A percentile compares a stretch with the other conserved stretches of the same genome.
These are phyloP conservation scores for Linum lewisii DNA, from an alignment of 345 rosid species.

Conservation along the genomic window DNA sequence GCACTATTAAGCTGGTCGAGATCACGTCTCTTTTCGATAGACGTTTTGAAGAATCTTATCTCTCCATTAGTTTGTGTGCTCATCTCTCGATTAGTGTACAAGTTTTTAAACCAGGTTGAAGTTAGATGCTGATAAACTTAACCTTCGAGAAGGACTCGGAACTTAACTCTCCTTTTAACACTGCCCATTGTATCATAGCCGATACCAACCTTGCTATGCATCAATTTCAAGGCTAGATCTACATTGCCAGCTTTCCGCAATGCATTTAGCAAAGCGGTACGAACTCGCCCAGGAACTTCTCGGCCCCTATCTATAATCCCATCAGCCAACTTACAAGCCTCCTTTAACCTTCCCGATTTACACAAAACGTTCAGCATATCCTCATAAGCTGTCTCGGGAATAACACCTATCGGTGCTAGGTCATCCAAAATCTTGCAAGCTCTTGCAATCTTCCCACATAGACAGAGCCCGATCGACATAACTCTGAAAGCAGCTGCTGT, in stretches of 20 bases:
- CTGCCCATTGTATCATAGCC: slow-evolving; percentile 77
- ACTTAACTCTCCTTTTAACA: slow-evolving; percentile 64
- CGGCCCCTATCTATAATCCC: slow-evolving; percentile 76
- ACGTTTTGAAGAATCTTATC: too few relatives aligned
- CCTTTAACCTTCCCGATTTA: slow-evolving; percentile 66
- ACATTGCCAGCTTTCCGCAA: slow-evolving; percentile 78
- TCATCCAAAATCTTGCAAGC: slow-evolving; percentile 87
- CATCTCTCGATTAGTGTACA: too few relatives aligned
- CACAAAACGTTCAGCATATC: slow-evolving; percentile 67
- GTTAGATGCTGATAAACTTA: background rate
- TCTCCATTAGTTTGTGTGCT: too few relatives aligned
- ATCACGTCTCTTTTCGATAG: too few relatives aligned
- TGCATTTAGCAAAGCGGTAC: slow-evolving; percentile 70
- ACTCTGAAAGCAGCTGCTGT: slow-evolving; percentile 71
- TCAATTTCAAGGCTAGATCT: slow-evolving; percentile 71
- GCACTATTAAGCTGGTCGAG: too few relatives aligned
- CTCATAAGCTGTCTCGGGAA: slow-evolving; percentile 70
- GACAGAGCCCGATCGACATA: slow-evolving; percentile 64
- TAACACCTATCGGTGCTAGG: slow-evolving; percentile 71
- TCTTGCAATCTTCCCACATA: slow-evolving; percentile 79
- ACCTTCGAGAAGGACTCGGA: slow-evolving; percentile 42
- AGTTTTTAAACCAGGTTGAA: too few relatives aligned
- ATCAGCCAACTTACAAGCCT: slow-evolving; percentile 83
- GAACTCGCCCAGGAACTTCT: slow-evolving; percentile 68
- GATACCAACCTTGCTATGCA: slow-evolving; percentile 83